Percentiles rank a stretch among this genome's conserved stretches.
These are phyloP conservation scores for Tetraselmis chui DNA, from an alignment of 139 green algal genomes.

Conservation along the genomic window DNA sequence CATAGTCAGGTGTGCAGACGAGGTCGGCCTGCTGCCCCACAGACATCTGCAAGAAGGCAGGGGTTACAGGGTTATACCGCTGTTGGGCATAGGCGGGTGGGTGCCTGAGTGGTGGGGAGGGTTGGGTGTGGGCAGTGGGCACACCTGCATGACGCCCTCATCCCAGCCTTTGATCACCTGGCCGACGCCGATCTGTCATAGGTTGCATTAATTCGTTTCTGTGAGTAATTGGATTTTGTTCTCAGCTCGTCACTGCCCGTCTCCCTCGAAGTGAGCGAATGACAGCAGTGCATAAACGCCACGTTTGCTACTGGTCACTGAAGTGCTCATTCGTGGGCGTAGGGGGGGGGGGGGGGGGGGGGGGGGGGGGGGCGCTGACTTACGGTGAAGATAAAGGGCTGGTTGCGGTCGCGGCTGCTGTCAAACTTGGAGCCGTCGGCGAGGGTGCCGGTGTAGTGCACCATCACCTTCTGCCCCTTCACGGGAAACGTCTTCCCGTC, in stretches of 20 bases:
- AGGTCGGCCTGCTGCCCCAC: constrained; percentile 54
- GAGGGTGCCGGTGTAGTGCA: background rate
- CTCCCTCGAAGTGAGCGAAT: constrained; percentile 13
- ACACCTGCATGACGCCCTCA: constrained; percentile 44
- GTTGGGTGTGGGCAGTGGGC: too few relatives aligned
- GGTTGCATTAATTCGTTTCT: background rate
- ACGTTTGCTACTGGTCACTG: constrained; percentile 1
- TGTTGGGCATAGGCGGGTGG: too few relatives aligned
- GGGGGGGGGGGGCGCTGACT: background rate
- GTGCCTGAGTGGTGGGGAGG: too few relatives aligned
- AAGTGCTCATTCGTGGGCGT: too few relatives aligned
- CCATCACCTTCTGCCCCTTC: background rate
- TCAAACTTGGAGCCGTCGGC: constrained; percentile 75
- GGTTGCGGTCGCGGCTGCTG: constrained; percentile 37
- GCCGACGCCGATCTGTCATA: background rate
- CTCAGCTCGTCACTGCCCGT: too few relatives aligned
- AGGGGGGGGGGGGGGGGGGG: too few relatives aligned
- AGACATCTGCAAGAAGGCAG: too few relatives aligned
- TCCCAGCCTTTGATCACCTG: constrained; percentile 62
- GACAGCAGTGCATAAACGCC: background rate
- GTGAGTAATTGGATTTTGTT: constrained; percentile 5
- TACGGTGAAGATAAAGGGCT: constrained; percentile 30
- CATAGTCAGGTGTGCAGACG: constrained; percentile 53
- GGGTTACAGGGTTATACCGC: too few relatives aligned
- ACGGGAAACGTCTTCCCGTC: background rate